These are phyloP conservation scores for Abortiporus biennis DNA, from an alignment of 1,284 basidiomycete species.

Conservation along the genomic window DNA sequence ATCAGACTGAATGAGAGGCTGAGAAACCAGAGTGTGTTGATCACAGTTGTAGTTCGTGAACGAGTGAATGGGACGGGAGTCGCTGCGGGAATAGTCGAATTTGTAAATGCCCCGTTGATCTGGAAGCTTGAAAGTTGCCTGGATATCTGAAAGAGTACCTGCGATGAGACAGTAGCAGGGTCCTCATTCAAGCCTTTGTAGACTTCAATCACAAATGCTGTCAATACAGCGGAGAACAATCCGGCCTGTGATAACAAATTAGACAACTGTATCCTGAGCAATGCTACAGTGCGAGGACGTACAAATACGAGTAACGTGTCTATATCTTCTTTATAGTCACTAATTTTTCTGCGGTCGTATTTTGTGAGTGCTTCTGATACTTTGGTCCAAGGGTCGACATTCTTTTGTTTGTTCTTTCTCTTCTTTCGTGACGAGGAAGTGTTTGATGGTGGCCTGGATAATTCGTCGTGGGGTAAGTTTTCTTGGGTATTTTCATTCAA, in stretches of 20 bases:
- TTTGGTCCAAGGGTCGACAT: too few species aligned
- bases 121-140: constrained; percentile 6
- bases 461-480: too few species aligned
- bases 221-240: constrained; percentile 19
- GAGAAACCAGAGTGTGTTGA: constrained; percentile 12
- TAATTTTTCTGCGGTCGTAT: constrained; percentile 8
- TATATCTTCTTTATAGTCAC: constrained; percentile 9
- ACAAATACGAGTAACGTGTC: constrained; percentile 10
- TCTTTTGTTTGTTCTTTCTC: too few species aligned
- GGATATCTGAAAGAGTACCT: constrained; percentile 4
- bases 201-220: too few species aligned
- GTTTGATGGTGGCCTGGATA: too few species aligned
- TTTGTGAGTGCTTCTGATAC: constrained; percentile 2
- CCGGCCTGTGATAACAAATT: too few species aligned
- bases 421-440: too few species aligned
- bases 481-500: too few species aligned
- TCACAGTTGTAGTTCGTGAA: constrained; percentile 5
- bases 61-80: not conserved
- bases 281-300: too few species aligned
- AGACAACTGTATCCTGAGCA: too few species aligned
- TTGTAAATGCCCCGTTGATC: constrained; percentile 4
- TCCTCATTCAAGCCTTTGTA: too few species aligned
- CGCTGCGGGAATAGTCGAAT: constrained; percentile 5
- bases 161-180: not conserved
- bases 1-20: constrained; percentile 15